Evolutionary conservation across 2,329 filamentous ascomycete species (phyloP).

Genomic region (Phialophora chinensis): DNA sequence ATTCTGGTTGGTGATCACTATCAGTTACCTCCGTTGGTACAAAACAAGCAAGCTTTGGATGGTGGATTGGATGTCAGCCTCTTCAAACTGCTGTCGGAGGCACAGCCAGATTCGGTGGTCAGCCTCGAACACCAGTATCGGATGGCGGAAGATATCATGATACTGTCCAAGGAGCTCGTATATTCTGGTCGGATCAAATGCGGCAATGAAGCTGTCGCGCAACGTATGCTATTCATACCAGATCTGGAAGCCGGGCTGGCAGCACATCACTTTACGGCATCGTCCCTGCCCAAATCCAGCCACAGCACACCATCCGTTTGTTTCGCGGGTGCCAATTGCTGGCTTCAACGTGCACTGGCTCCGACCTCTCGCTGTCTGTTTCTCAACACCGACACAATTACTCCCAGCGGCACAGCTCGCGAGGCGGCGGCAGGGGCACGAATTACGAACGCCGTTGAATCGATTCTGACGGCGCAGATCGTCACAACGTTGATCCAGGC

Average conservation of each 20-base stretch:
- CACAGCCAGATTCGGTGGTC: conserved; percentile 84
- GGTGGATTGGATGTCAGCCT: conserved; percentile 90
- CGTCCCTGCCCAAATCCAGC: conserved; percentile 37
- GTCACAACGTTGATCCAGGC: conserved; percentile 77
- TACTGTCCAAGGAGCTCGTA: conserved; percentile 88
- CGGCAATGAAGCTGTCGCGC: conserved; percentile 77
- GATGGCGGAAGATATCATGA: conserved; percentile 98
- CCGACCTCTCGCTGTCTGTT: conserved; percentile 79
- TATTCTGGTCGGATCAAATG: conserved; percentile 91
- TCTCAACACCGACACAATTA: conserved; percentile 83
- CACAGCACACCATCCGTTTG: conserved; percentile 40
- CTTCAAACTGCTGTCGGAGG: conserved; percentile 91
- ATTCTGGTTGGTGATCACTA: conserved; percentile 97
- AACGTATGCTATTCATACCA: conserved; percentile 70
- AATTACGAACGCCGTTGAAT: conserved; percentile 87
- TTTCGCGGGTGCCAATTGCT: conserved; percentile 63
- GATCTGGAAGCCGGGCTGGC: conserved; percentile 64
- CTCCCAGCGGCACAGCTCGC: conserved; percentile 63
- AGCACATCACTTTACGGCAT: conserved; percentile 65
- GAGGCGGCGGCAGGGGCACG: conserved; percentile 75
- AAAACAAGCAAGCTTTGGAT: conserved; percentile 83
- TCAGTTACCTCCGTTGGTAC: conserved; percentile 90
- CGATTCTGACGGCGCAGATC: conserved; percentile 75
- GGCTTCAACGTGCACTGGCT: conserved; percentile 74
- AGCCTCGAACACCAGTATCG: conserved; percentile 95